These are phyloP conservation scores for Nemania sp. DNA, from an alignment of 2,329 filamentous ascomycete genomes.

Conservation along the genomic window DNA sequence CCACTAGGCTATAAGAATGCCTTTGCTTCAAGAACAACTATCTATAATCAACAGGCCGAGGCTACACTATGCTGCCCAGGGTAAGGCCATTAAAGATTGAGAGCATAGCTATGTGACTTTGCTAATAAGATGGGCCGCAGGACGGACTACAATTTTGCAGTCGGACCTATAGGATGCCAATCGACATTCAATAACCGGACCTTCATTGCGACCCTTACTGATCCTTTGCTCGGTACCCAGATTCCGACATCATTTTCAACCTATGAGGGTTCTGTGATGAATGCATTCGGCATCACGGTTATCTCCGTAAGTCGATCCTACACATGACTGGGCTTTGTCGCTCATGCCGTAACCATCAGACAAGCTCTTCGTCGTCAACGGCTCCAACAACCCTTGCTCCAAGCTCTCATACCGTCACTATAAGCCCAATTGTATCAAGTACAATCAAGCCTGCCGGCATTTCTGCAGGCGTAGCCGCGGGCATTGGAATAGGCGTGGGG, in stretches of 20 bases:
- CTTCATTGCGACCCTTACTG: slow-evolving; percentile 2
- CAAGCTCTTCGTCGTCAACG: not conserved
- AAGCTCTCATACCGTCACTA: not conserved
- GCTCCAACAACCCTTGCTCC: slow-evolving; percentile 1
- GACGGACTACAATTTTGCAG: not conserved
- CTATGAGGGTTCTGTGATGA: not conserved
- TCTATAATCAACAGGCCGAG: not conserved
- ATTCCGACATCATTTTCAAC: not conserved
- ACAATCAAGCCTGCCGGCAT: not conserved
- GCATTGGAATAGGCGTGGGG: slow-evolving; percentile 4
- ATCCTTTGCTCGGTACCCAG: not conserved
- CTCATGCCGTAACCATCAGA: too few relatives aligned
- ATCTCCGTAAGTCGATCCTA: not conserved
- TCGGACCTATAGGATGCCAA: slow-evolving; percentile 3
- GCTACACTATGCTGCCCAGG: slow-evolving; percentile 11
- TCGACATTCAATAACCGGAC: not conserved
- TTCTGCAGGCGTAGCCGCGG: not conserved
- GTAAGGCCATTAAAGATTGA: slow-evolving; percentile 1
- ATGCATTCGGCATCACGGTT: slow-evolving; percentile 9
- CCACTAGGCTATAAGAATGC: slow-evolving; percentile 11
- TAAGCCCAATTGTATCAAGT: too few relatives aligned
- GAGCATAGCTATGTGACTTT: not conserved
- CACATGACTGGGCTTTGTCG: too few relatives aligned
- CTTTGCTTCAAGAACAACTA: not conserved
- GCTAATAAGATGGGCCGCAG: not conserved